phyloP scores from a whole-genome alignment of 2,329 filamentous ascomycete species.

The Emmonsia crescens region DNA sequence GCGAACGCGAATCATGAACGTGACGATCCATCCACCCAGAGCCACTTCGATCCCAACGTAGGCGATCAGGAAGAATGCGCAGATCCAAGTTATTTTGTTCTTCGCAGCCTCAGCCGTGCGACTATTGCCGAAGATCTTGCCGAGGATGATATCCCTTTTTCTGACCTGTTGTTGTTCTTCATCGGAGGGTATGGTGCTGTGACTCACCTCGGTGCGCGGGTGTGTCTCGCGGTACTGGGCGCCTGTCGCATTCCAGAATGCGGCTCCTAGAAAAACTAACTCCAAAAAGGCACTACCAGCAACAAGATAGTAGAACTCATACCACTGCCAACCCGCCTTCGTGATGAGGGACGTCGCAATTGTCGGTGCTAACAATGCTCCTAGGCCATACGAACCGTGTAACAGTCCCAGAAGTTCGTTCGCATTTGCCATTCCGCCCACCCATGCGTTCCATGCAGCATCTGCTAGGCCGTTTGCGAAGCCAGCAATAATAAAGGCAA shows the following conservation, averaged over 20 bases:
- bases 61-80: constrained; percentile 60
- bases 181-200: background rate
- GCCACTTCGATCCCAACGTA: constrained; percentile 67
- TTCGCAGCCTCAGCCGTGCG: constrained; percentile 20
- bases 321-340: constrained; percentile 53
- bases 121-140: constrained; percentile 11
- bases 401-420: constrained; percentile 63
- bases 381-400: constrained; percentile 59
- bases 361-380: constrained; percentile 57
- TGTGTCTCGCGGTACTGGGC: constrained; percentile 37
- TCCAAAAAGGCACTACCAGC: constrained; percentile 47
- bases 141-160: background rate
- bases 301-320: constrained; percentile 64
- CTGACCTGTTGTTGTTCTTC: background rate
- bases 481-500: constrained; percentile 54
- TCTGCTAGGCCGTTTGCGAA: constrained; percentile 56
- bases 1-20: constrained; percentile 74
- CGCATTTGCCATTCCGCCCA: constrained; percentile 58
- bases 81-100: constrained; percentile 53
- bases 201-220: constrained; percentile 22
- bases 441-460: constrained; percentile 46
- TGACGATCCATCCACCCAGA: constrained; percentile 70
- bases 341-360: constrained; percentile 63
- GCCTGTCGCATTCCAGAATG: constrained; percentile 54
- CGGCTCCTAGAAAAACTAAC: constrained; percentile 37